Conservation (phyloP, 352 stramenopile species). For the Saprolegnia parasitica region DNA sequence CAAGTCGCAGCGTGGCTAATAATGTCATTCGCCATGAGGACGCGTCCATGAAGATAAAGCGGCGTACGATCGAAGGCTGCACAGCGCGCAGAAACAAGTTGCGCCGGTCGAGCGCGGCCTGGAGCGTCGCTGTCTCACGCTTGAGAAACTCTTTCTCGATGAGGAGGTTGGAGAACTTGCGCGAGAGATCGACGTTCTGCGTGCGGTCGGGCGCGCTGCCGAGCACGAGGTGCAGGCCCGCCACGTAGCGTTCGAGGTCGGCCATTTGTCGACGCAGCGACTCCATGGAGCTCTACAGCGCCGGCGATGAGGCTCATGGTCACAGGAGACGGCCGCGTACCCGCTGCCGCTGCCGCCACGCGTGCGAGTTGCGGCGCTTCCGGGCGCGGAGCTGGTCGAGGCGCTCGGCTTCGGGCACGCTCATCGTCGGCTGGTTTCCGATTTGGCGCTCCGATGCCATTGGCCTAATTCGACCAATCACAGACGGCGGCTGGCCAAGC, state of each 20-base stretch:
- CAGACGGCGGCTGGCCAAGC: neutral
- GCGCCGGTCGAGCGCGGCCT: neutral
- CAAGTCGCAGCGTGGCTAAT: conserved; percentile 7
- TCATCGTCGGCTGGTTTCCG: neutral
- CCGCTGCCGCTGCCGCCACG: conserved; percentile 9
- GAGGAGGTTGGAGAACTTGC: conserved; percentile 11
- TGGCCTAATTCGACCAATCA: neutral
- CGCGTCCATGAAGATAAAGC: neutral
- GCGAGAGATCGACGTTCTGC: conserved; percentile 2
- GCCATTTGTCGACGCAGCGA: neutral
- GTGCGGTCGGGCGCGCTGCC: neutral
- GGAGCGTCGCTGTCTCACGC: neutral
- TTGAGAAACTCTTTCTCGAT: conserved; percentile 14
- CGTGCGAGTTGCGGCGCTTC: conserved; percentile 13
- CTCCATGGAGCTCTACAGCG: conserved; percentile 1
- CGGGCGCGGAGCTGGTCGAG: conserved; percentile 7
- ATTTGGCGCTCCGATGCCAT: conserved; percentile 1
- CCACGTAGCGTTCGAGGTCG: neutral
- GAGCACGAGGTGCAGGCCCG: conserved; percentile 9
- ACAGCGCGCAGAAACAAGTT: neutral
- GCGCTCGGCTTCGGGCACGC: neutral
- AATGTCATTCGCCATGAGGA: neutral
- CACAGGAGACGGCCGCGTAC: neutral
- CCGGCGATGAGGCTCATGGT: neutral
- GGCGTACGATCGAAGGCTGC: conserved; percentile 3